Conservation (phyloP, 116 monocot genomes). For the Dioscorea cayenensis region DNA sequence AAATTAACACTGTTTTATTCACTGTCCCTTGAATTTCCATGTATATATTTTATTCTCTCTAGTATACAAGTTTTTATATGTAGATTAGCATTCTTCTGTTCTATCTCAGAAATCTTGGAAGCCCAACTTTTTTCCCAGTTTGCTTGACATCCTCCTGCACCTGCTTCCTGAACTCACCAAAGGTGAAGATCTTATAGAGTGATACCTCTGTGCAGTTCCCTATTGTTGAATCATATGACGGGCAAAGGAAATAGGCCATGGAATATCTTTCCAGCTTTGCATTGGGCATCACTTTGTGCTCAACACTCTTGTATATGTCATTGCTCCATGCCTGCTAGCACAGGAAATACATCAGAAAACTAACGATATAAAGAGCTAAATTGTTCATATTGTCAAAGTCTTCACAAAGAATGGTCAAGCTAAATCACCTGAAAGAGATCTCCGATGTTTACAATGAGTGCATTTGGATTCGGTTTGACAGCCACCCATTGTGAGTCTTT, state of each 20-base stretch:
- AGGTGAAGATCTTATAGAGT: slow-evolving; percentile 56
- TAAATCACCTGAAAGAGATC: slow-evolving; percentile 78
- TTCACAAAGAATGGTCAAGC: background rate
- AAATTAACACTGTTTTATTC: too few species aligned
- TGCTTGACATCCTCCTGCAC: slow-evolving; percentile 75
- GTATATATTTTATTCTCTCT: background rate
- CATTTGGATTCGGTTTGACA: slow-evolving; percentile 66
- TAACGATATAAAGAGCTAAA: too few species aligned
- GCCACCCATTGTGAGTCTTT: slow-evolving; percentile 76
- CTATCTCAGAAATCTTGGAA: slow-evolving; percentile 46
- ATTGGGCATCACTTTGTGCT: slow-evolving; percentile 64
- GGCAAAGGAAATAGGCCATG: slow-evolving; percentile 77
- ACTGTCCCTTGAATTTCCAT: too few species aligned
- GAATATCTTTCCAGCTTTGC: slow-evolving; percentile 57
- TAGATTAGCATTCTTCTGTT: background rate
- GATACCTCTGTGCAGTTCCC: slow-evolving; percentile 46
- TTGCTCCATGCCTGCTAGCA: slow-evolving; percentile 71
- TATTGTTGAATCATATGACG: slow-evolving; percentile 52
- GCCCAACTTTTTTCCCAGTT: slow-evolving; percentile 70
- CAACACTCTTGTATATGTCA: slow-evolving; percentile 73
- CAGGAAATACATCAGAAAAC: background rate
- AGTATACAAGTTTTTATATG: background rate
- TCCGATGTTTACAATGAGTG: slow-evolving; percentile 90
- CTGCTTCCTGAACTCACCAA: slow-evolving; percentile 67
- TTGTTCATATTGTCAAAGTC: too few species aligned